These are phyloP conservation scores for Stephania cephalantha DNA, from an alignment of 164 flowering plant species.

Conservation along the genomic window DNA sequence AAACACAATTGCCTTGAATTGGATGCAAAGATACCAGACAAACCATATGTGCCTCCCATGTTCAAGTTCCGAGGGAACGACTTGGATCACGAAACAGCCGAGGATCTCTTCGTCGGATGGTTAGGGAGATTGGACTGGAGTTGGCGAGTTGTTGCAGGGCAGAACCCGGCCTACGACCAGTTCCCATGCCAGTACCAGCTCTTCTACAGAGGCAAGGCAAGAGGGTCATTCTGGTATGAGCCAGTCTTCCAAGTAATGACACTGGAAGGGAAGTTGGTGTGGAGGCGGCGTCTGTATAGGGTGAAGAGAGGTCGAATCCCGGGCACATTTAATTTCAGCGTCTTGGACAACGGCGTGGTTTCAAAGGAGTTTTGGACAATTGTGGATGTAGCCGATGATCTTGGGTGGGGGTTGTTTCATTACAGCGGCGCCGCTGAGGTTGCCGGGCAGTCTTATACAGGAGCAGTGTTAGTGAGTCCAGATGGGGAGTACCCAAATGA, in stretches of 20 bases:
- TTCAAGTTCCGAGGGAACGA: slow-evolving; percentile 44
- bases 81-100: slow-evolving; percentile 68
- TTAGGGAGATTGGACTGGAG: slow-evolving; percentile 83
- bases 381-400: slow-evolving; percentile 75
- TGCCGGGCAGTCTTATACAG: slow-evolving; percentile 93
- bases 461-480: slow-evolving; percentile 88
- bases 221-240: slow-evolving; percentile 94
- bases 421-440: slow-evolving; percentile 87
- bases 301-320: slow-evolving; percentile 67
- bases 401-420: slow-evolving; percentile 91
- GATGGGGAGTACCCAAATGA: slow-evolving; percentile 65
- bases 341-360: slow-evolving; percentile 92
- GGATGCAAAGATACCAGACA: slow-evolving; percentile 73
- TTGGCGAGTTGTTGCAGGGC: slow-evolving; percentile 96
- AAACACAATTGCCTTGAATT: slow-evolving; percentile 80
- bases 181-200: slow-evolving; percentile 97
- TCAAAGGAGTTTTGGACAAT: slow-evolving; percentile 96
- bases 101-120: slow-evolving; percentile 94
- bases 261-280: slow-evolving; percentile 64
- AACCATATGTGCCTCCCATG: slow-evolving; percentile 69
- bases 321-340: slow-evolving; percentile 77
- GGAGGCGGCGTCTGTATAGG: slow-evolving; percentile 86
- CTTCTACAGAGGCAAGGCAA: slow-evolving; percentile 85
- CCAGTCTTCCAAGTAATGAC: slow-evolving; percentile 88
- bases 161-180: slow-evolving; percentile 98